Base-by-base conservation (phyloP, 805 yeast species). In the Lachancea sp. region DNA sequence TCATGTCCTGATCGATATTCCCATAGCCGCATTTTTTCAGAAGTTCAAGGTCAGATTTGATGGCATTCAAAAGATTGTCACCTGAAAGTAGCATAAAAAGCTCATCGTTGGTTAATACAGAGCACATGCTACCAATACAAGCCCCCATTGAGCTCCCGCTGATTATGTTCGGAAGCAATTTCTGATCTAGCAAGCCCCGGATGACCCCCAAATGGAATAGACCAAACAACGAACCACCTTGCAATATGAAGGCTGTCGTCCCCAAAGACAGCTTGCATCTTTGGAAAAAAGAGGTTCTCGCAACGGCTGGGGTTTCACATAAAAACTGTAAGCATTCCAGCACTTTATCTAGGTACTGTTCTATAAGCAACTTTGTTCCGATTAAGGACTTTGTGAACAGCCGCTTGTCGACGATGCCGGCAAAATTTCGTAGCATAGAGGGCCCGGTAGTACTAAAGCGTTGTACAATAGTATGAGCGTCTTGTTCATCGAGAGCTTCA, bases 81-180 rank as follows among this genome's bases (percentile, higher is more conserved):
- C 63, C 73, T 44, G 71, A 64, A 16, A 80, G 60, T 11, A 73
- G 66, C 3, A 62, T 66, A 1, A 66, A 65, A 5, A 90, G 66
- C 53, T 87, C 93, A 2, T 74, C 75, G 43, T 82, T 85, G 2
- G 78, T 72, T 49, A 85, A 68, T 11, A 87, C 78, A 57, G 97
- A 88, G 1, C 85, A 85, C 31, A 88, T 69, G 0, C 95, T 80
- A 0, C 96, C 98, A 16, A 90, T 89, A 1, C 90, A 82, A 0
- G 98, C 95, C 1, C 99, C 99, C 49, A 88, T 85, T 0, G 96
- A 93, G 46, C 90, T 84, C 0, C 99, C 99, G 6, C 91, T 85
- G 18, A 91, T 79, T 2, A 93, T 85, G 35, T 84, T 69, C 0
- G 99, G 99, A 42, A 93, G 69, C 32, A 90, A 66, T 1, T 85